phyloP scores from a whole-genome alignment of 139 green algal genomes.

The Edaphochlamys debaryana region DNA sequence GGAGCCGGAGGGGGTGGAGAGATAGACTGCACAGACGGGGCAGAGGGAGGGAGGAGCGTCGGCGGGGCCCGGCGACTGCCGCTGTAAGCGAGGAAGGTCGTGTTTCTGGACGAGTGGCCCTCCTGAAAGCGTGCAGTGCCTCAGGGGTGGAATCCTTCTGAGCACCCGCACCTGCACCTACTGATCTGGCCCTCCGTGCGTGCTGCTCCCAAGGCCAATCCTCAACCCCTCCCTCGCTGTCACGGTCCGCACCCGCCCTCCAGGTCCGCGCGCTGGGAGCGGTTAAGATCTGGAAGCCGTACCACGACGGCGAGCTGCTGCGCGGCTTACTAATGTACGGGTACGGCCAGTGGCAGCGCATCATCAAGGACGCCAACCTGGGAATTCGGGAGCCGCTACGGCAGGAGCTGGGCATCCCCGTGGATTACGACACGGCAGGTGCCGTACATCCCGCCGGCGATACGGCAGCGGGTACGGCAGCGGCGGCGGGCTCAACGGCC shows the following conservation, averaged over 20 bases:
- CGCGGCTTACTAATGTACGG: conserved; percentile 32
- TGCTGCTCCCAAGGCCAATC: no score
- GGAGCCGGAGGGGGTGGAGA: no score
- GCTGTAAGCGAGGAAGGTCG: no score
- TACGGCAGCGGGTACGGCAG: neutral
- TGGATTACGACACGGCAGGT: conserved; percentile 32
- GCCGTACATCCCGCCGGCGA: neutral
- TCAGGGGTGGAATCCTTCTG: no score
- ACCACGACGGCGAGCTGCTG: conserved; percentile 27
- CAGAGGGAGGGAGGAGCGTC: no score
- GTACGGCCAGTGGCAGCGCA: conserved; percentile 27
- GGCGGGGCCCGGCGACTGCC: no score
- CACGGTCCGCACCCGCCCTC: neutral
- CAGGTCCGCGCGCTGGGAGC: neutral
- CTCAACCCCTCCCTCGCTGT: no score
- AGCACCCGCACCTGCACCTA: no score
- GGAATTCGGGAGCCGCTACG: conserved; percentile 20
- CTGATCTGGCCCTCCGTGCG: no score
- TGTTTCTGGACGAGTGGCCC: no score
- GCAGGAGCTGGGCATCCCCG: conserved; percentile 28
- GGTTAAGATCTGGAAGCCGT: neutral
- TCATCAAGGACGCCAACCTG: conserved; percentile 19
- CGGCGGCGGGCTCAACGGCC: neutral
- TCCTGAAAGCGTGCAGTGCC: no score
- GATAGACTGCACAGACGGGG: neutral